Base-by-base conservation (phyloP, 2,329 filamentous ascomycete genomes). In the Colletotrichum tropicale region DNA sequence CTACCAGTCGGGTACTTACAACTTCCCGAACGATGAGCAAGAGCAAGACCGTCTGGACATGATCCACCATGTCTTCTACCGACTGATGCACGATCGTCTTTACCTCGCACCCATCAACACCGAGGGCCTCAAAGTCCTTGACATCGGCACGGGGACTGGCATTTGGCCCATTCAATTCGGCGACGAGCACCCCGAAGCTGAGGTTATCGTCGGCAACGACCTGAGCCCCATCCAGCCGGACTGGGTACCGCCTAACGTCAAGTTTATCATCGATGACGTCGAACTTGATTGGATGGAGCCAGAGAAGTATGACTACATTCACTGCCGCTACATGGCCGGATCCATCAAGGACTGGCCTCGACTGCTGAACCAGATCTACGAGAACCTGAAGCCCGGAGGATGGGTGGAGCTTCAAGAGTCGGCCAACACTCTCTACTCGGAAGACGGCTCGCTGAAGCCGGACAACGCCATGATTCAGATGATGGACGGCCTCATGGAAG, bases 81-180 rank as follows among this genome's bases (percentile, higher is more conserved):
- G 71, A 21, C 79, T 83, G 18, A 71, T 84, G 16, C 79, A 82
- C n/a, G 82, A 84, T 66, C 65, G 36, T 4, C 71, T 74, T n/a
- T 65, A 64, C 21, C 56, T 69, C 10, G 65, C 71, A 15, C 71
- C 65, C 8, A 65, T 74, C 21, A 58, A 74, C 10, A 66, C 58
- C 15, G 38, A 38, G 18, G 58, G 71, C 4, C 48, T 64, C 36
- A 32, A 61, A 10, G 58, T 81, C n/a, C 71, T 81, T 55, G 80
- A 81, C 52, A 69, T 80, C 4, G 79, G 79, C 28, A 81, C 79
- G 4, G 80, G 80, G 1, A 80, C 80, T 3, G 78, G 78, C 30
- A 74, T 80, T 12, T 80, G 76, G 77, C 75, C 89, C 5, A 90
- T 91, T 72, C 89, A 89, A 72, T 77, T 81, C 4, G 80, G 77